Conservation (phyloP, 768 basidiomycete species). For the Podaxis sp. region DNA sequence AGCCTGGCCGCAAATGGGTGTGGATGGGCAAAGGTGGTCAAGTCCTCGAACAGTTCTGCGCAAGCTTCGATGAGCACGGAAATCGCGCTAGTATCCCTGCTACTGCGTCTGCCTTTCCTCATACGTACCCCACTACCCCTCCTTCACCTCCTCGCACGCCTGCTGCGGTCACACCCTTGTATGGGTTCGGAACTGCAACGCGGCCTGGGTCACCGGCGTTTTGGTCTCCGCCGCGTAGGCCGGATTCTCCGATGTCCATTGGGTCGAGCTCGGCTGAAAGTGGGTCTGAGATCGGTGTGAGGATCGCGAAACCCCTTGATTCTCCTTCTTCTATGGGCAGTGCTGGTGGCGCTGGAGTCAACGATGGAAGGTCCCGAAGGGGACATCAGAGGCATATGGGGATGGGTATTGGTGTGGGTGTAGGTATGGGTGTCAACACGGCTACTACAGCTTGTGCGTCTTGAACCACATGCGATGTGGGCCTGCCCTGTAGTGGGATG, state of each 20-base stretch:
- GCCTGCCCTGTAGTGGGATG: neutral
- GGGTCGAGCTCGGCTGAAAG: conserved; percentile 3
- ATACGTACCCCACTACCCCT: neutral
- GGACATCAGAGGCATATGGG: neutral
- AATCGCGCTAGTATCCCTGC: neutral
- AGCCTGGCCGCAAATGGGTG: conserved; percentile 63
- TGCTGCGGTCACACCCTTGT: neutral
- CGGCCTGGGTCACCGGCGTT: conserved; percentile 2
- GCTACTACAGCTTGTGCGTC: conserved; percentile 7
- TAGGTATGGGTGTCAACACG: neutral
- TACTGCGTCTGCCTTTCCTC: neutral
- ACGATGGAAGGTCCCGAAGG: neutral
- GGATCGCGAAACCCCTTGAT: neutral
- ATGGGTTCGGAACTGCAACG: conserved; percentile 7
- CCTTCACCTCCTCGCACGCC: neutral
- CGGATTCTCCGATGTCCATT: conserved; percentile 2
- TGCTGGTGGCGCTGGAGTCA: neutral
- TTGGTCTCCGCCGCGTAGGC: conserved; percentile 4
- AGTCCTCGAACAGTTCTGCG: conserved; percentile 45
- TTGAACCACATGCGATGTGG: neutral
- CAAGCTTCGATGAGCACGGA: conserved; percentile 3
- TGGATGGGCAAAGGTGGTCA: conserved; percentile 85
- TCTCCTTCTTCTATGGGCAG: neutral
- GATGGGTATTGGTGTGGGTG: conserved; percentile 1
- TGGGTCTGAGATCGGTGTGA: conserved; percentile 1